phyloP scores from a whole-genome alignment of 495 filamentous ascomycete species.

The Polyplosphaeria fusca region DNA sequence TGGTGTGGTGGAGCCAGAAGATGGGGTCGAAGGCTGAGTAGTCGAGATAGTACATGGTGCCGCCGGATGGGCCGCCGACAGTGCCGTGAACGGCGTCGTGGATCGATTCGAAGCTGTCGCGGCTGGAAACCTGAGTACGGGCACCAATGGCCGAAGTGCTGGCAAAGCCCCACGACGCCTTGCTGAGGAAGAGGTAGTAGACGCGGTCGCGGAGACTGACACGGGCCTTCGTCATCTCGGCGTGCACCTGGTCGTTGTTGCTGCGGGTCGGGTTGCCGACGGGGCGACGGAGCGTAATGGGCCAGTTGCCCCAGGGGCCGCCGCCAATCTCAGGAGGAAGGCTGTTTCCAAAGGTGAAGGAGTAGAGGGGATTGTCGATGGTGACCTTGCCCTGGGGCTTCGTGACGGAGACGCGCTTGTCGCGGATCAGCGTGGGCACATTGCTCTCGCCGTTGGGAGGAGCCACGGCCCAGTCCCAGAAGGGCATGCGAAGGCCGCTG shows the following conservation, averaged over 20 bases:
- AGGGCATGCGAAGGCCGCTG: constrained; percentile 29
- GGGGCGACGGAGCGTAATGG: constrained; percentile 30
- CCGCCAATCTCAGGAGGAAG: constrained; percentile 25
- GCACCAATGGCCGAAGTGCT: constrained; percentile 24
- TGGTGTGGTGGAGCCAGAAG: constrained; percentile 37
- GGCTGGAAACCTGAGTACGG: constrained; percentile 12
- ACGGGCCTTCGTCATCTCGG: constrained; percentile 15
- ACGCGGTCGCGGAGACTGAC: constrained; percentile 28
- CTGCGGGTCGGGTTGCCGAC: constrained; percentile 20
- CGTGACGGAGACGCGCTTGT: constrained; percentile 24
- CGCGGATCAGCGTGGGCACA: constrained; percentile 26
- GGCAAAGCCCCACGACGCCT: constrained; percentile 14
- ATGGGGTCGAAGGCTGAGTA: constrained; percentile 31
- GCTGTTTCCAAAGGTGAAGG: constrained; percentile 23
- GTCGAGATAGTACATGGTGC: constrained; percentile 33
- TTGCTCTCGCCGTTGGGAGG: constrained; percentile 19
- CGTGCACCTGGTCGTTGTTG: constrained; percentile 30
- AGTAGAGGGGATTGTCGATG: constrained; percentile 31
- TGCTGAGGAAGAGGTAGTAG: constrained; percentile 27
- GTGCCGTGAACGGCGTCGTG: constrained; percentile 33
- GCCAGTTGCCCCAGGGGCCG: constrained; percentile 20
- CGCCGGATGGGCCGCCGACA: constrained; percentile 25
- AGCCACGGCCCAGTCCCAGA: constrained; percentile 31
- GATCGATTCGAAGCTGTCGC: constrained; percentile 32
- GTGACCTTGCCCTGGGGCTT: constrained; percentile 25